phyloP scores from a whole-genome alignment of 2,329 filamentous ascomycete species.

The Hymenoscyphus salicellus region DNA sequence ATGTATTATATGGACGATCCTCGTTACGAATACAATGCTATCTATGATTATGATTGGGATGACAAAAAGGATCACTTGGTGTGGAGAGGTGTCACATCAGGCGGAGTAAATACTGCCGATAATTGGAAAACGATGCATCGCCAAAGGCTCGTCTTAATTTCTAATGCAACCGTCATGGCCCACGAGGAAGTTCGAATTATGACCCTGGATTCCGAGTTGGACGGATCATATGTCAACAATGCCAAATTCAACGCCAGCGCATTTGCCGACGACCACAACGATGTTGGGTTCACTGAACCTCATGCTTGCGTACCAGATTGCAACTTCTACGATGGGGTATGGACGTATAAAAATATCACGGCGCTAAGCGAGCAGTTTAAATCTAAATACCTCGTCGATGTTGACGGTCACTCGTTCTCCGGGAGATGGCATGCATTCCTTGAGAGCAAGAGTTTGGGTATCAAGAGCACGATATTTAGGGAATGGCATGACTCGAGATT shows the following conservation, averaged over 20 bases:
- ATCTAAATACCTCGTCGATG: constrained; percentile 69
- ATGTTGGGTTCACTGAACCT: constrained; percentile 38
- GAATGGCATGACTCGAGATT: constrained; percentile 79
- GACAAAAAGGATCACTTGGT: constrained; percentile 54
- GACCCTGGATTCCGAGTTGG: constrained; percentile 35
- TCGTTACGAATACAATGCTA: constrained; percentile 55
- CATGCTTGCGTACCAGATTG: constrained; percentile 46
- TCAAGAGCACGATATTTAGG: constrained; percentile 74
- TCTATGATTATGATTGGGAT: constrained; percentile 56
- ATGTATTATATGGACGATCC: constrained; percentile 61
- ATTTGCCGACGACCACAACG: constrained; percentile 35
- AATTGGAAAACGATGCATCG: constrained; percentile 56
- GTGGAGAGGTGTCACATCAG: constrained; percentile 65
- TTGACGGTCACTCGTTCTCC: constrained; percentile 72
- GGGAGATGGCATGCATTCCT: constrained; percentile 69
- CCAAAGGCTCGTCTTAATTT: constrained; percentile 55
- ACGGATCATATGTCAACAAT: constrained; percentile 41
- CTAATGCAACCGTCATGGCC: constrained; percentile 49
- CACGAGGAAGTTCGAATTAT: constrained; percentile 39
- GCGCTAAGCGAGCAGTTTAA: constrained; percentile 55
- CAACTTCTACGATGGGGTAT: constrained; percentile 47
- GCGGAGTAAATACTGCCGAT: constrained; percentile 48
- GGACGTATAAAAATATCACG: constrained; percentile 50
- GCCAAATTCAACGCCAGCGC: constrained; percentile 43
- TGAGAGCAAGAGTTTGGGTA: constrained; percentile 63